These are phyloP conservation scores for Xylaria sp. DNA, from an alignment of 2,329 filamentous ascomycete species.

Conservation along the genomic window DNA sequence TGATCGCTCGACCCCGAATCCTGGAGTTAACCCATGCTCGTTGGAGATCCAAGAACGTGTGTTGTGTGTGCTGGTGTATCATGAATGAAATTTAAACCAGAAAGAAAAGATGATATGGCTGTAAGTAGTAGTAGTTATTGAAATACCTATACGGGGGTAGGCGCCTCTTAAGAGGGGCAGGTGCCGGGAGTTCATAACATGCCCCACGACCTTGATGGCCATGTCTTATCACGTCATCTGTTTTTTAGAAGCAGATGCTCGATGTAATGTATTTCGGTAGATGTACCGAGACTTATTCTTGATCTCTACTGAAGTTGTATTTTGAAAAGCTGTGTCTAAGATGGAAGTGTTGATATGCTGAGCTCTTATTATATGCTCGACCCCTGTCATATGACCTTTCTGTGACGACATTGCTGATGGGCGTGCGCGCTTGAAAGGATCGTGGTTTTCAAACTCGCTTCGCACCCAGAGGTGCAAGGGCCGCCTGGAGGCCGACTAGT, in stretches of 20 bases:
- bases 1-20: neutral
- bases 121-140: too few species aligned
- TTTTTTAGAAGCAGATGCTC: conserved; percentile 7
- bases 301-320: neutral
- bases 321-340: neutral
- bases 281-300: neutral
- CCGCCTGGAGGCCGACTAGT: too few species aligned
- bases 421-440: neutral
- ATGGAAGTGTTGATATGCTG: too few species aligned
- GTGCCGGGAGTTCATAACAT: neutral
- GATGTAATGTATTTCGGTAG: neutral
- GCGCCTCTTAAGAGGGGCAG: conserved; percentile 7
- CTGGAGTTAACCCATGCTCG: neutral
- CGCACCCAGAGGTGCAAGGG: neutral
- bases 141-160: neutral
- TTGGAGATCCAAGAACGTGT: neutral
- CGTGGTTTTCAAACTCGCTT: neutral
- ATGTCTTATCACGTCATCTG: conserved; percentile 8
- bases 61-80: neutral
- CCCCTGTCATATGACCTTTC: neutral
- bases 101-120: too few species aligned
- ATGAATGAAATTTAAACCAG: neutral
- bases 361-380: too few species aligned
- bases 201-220: conserved; percentile 34
- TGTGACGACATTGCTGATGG: neutral